Base-by-base conservation (phyloP, 1,284 basidiomycete genomes). In the Xerocomus amazonicus region DNA sequence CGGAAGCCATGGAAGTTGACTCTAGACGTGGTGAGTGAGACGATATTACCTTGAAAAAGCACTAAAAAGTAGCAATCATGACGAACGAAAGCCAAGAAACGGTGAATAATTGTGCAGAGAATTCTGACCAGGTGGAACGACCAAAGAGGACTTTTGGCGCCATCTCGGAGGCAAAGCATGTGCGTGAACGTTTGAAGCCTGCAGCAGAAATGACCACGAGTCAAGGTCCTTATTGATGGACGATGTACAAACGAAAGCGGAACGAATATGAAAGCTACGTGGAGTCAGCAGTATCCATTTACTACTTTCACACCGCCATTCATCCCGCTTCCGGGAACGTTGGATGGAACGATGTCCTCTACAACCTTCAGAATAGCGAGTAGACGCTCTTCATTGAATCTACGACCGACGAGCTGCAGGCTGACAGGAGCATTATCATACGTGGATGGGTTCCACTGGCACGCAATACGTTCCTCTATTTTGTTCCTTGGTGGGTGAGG, bases 301-400 rank as follows among this genome's bases (percentile, higher is more conserved):
- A 9, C 36, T 36, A 56, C 54, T 12, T 55, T 51, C 33, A 46
- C 43, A 14, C 38, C 35, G 13, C 14, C 39, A 16, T 41, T 41
- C 26, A 19, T 34, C 51, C 38, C 48, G 27, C 46, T 39, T 1
- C 59, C 57, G 2, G 57, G 50, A 47, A 47, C 39, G 23, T 42
- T 17, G 26, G 57, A 41, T 4, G 65, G 61, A 26, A 68, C 38
- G 54, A 63, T 35, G 34, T 53, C 27, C 49, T 79, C 78, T 17
- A 79, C 65, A 19, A 67, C 67, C 26, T 69, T 66, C 51, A 79
- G 59, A 56, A 76, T 71, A 23, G 72, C 75, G 47, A 79, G 60
- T 5, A 79, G 54, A 49, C 69, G 72, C 52, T 79, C 77, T 58
- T 79, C 77, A 41, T 77, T 74, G 55, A 74, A 67, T 28, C 77